phyloP scores from a whole-genome alignment of 2,329 filamentous ascomycete genomes.

The Calonectria hongkongensis region DNA sequence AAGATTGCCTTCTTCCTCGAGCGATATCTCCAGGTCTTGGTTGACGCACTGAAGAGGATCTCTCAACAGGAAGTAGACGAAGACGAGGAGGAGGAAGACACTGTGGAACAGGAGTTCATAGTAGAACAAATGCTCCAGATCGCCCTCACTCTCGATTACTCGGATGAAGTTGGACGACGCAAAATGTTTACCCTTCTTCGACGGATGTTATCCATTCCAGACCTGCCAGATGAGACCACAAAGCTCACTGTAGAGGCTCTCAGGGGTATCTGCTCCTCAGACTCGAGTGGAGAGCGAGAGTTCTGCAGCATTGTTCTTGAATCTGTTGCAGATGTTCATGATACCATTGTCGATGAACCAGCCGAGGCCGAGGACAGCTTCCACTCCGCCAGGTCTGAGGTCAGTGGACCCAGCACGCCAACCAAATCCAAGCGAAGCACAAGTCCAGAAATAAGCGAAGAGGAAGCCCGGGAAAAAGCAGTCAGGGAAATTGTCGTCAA shows the following conservation, averaged over 20 bases:
- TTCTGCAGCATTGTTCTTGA: slow-evolving; percentile 92
- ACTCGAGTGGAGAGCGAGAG: slow-evolving; percentile 84
- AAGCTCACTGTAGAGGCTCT: slow-evolving; percentile 90
- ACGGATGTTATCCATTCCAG: slow-evolving; percentile 88
- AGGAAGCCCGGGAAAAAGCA: slow-evolving; percentile 83
- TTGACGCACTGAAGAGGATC: slow-evolving; percentile 77
- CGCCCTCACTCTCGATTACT: slow-evolving; percentile 93
- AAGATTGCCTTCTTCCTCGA: slow-evolving; percentile 92
- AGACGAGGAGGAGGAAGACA: slow-evolving; percentile 86
- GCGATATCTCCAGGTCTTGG: slow-evolving; percentile 82
- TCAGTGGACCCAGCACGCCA: slow-evolving; percentile 79
- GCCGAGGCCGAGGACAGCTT: slow-evolving; percentile 83
- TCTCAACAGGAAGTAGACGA: slow-evolving; percentile 73
- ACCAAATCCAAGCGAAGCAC: slow-evolving; percentile 67
- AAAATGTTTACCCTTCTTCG: slow-evolving; percentile 97
- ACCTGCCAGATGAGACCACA: slow-evolving; percentile 93
- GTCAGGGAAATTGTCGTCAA: slow-evolving; percentile 96
- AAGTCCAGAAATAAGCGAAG: slow-evolving; percentile 72
- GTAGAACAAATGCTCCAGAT: slow-evolving; percentile 97
- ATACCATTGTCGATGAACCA: slow-evolving; percentile 86
- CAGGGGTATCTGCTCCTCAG: slow-evolving; percentile 86
- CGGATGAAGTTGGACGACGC: slow-evolving; percentile 94
- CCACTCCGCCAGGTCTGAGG: slow-evolving; percentile 91
- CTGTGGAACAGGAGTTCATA: slow-evolving; percentile 94
- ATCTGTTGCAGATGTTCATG: slow-evolving; percentile 96